Evolutionary conservation across 2,329 filamentous ascomycete genomes (phyloP).

Genomic region (Helotiales sp.): DNA sequence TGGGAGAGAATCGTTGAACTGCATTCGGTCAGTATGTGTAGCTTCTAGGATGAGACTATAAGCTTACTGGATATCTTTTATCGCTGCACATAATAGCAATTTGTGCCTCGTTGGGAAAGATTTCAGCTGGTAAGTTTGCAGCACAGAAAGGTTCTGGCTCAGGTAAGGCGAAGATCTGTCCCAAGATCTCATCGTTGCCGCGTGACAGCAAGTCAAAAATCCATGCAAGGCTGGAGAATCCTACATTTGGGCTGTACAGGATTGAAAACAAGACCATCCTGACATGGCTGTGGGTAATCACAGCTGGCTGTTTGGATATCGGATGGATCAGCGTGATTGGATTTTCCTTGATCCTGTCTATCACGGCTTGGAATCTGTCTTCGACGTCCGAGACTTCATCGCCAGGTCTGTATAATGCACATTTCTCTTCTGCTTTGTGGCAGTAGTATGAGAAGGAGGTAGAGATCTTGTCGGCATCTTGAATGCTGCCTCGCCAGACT

Average conservation of each 20-base stretch:
- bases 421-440: conserved; percentile 42
- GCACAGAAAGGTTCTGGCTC: conserved; percentile 25
- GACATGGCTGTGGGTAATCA: conserved; percentile 40
- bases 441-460: conserved; percentile 41
- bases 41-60: neutral
- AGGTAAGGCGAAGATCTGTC: neutral
- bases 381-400: conserved; percentile 35
- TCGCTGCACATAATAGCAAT: conserved; percentile 40
- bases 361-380: conserved; percentile 42
- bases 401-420: conserved; percentile 35
- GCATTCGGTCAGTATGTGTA: neutral
- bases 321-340: conserved; percentile 37
- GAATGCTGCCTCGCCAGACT: conserved; percentile 31
- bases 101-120: conserved; percentile 33
- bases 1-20: conserved; percentile 39
- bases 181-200: conserved; percentile 45
- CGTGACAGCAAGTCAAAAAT: conserved; percentile 36
- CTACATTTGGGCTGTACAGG: conserved; percentile 38
- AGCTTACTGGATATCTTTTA: conserved; percentile 38
- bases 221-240: conserved; percentile 36
- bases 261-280: conserved; percentile 36
- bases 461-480: conserved; percentile 39
- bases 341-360: conserved; percentile 47
- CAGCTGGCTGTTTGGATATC: conserved; percentile 27
- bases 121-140: conserved; percentile 15